phyloP scores from a whole-genome alignment of 805 yeast genomes.

The Saccharomycopsis selenospora region DNA sequence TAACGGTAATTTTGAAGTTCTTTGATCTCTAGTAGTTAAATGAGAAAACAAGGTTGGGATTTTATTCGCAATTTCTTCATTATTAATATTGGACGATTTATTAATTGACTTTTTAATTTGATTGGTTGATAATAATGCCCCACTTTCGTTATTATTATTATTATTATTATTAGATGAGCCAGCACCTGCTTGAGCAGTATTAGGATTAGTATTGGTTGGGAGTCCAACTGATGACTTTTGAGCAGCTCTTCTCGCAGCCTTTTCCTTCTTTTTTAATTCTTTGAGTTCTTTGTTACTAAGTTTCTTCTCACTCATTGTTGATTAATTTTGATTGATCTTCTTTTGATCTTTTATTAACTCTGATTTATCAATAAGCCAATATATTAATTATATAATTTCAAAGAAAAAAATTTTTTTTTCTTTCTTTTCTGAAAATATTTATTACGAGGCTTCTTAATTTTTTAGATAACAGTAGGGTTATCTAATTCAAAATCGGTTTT shows the following conservation, averaged over 20 bases:
- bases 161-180: not conserved
- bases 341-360: too few species aligned
- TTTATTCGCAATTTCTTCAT: slow-evolving; percentile 32
- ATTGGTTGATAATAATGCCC: slow-evolving; percentile 45
- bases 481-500: too few species aligned
- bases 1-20: slow-evolving; percentile 40
- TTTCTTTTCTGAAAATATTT: too few species aligned
- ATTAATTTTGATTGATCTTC: not conserved
- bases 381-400: too few species aligned
- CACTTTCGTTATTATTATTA: slow-evolving; percentile 20
- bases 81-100: slow-evolving; percentile 32
- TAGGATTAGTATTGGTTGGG: slow-evolving; percentile 32
- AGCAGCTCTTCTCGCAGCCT: slow-evolving; percentile 90
- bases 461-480: too few species aligned
- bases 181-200: slow-evolving; percentile 9
- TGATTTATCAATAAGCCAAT: too few species aligned
- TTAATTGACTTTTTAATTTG: slow-evolving; percentile 44
- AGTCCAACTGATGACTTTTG: slow-evolving; percentile 65
- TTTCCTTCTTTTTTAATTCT: slow-evolving; percentile 80
- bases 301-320: slow-evolving; percentile 4
- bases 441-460: too few species aligned
- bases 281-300: slow-evolving; percentile 75
- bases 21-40: slow-evolving; percentile 71
- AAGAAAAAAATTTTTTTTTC: too few species aligned
- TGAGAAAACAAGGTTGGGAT: slow-evolving; percentile 69